Percentiles rank a stretch among this genome's conserved stretches.
phyloP scores from a whole-genome alignment of 257 asterid genomes.

The Solanum arcanum region DNA sequence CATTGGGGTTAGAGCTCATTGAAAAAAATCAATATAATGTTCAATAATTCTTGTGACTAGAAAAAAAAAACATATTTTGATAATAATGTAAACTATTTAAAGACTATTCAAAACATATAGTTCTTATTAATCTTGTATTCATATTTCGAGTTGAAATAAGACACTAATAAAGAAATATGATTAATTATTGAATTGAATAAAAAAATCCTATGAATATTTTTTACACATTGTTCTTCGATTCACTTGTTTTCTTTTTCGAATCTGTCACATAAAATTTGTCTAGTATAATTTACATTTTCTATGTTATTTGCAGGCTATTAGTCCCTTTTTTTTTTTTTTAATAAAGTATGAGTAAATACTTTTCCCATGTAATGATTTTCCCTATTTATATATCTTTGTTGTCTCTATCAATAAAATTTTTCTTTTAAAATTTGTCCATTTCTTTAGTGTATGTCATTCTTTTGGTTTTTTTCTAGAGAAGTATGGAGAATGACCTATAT shows the following conservation, averaged over 20 bases:
- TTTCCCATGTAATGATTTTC: background rate
- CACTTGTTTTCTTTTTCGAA: no score
- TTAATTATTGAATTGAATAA: background rate
- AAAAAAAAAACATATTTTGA: background rate
- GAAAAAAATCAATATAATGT: background rate
- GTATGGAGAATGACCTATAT: background rate
- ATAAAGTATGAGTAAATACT: background rate
- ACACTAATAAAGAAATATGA: background rate
- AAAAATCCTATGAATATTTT: background rate
- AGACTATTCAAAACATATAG: background rate
- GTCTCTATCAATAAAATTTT: background rate
- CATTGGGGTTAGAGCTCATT: background rate
- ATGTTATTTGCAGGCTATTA: no score
- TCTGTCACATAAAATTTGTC: background rate
- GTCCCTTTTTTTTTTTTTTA: no score
- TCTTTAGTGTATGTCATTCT: background rate
- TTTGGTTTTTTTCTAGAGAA: background rate
- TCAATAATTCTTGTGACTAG: background rate
- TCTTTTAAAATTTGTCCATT: background rate
- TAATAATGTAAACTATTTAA: background rate
- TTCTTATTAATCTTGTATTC: background rate
- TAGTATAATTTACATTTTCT: no score
- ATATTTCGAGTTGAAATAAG: background rate
- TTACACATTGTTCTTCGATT: no score
- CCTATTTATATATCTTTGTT: background rate